Percentiles rank a stretch among this genome's conserved stretches.
These are phyloP conservation scores for Penicillium brevicompactum DNA, from an alignment of 2,329 filamentous ascomycete genomes.

Conservation along the genomic window DNA sequence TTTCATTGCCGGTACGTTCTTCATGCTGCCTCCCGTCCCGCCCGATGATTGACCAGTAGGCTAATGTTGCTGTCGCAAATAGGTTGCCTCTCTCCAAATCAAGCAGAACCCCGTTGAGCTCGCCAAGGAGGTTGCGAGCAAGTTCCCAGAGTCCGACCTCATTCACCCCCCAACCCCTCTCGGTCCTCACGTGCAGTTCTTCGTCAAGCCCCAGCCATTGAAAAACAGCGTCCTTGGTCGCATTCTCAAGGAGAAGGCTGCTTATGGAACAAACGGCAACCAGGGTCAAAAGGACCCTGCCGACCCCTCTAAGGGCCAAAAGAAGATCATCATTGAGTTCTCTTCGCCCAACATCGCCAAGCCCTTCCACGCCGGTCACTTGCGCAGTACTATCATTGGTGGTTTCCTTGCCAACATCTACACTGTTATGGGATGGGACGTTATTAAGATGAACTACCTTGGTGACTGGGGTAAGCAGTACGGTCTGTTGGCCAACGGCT, in stretches of 20 bases:
- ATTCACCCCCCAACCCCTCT: conserved; percentile 57
- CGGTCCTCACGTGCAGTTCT: conserved; percentile 66
- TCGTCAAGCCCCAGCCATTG: conserved; percentile 63
- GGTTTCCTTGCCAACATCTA: conserved; percentile 66
- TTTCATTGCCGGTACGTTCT: conserved; percentile 44
- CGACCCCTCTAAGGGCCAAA: conserved; percentile 57
- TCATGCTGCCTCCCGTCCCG: not conserved
- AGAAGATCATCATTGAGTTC: conserved; percentile 66
- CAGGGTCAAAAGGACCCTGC: conserved; percentile 61
- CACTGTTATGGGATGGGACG: conserved; percentile 63
- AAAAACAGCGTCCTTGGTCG: conserved; percentile 60
- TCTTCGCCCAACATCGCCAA: conserved; percentile 70
- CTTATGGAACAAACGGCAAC: conserved; percentile 63
- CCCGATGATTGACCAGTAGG: not conserved
- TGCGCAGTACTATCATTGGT: conserved; percentile 68
- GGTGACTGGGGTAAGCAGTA: conserved; percentile 72
- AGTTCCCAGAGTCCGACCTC: conserved; percentile 62
- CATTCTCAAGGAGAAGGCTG: conserved; percentile 58
- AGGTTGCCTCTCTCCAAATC: conserved; percentile 48
- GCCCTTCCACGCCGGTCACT: conserved; percentile 66
- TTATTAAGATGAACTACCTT: conserved; percentile 66
- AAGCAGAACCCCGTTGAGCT: conserved; percentile 63
- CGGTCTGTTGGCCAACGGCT: conserved; percentile 64
- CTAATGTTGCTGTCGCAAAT: not conserved
- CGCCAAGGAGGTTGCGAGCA: conserved; percentile 56